These are phyloP conservation scores for Alternaria infectoria DNA, from an alignment of 2,329 filamentous ascomycete genomes.

Conservation along the genomic window DNA sequence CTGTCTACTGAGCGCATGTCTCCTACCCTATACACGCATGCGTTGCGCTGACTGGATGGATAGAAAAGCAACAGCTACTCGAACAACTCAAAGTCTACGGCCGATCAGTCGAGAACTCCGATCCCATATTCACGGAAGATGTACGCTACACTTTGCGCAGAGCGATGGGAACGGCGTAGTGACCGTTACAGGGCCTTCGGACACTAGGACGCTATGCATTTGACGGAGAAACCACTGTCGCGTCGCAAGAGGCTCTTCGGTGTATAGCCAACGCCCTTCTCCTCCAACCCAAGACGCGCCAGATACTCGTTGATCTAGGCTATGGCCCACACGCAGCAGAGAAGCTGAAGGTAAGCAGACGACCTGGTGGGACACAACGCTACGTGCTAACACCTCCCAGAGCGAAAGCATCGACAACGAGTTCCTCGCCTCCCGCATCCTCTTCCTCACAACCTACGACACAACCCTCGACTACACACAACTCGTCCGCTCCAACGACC, in stretches of 20 bases:
- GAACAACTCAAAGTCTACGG: constrained; percentile 78
- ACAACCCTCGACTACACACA: constrained; percentile 70
- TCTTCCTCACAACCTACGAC: constrained; percentile 81
- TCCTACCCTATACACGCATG: background rate
- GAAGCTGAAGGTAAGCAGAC: constrained; percentile 64
- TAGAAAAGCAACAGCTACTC: constrained; percentile 67
- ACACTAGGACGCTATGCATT: constrained; percentile 77
- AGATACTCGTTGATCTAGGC: constrained; percentile 74
- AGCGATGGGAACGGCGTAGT: constrained; percentile 8
- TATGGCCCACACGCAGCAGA: constrained; percentile 72
- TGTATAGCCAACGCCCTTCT: constrained; percentile 87
- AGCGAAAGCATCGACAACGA: constrained; percentile 81
- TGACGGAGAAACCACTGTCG: constrained; percentile 63
- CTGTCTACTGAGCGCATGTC: constrained; percentile 66
- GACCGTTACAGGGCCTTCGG: constrained; percentile 68
- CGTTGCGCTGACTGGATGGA: constrained; percentile 10
- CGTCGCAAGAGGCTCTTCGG: constrained; percentile 75
- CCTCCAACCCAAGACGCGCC: constrained; percentile 70
- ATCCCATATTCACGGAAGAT: constrained; percentile 82
- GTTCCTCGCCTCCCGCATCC: constrained; percentile 78
- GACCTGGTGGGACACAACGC: no score
- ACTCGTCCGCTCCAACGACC: constrained; percentile 69
- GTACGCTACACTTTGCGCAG: constrained; percentile 53
- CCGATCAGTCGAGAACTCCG: constrained; percentile 72
- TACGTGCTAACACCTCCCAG: constrained; percentile 17